Conservation (phyloP, 257 asterid species). For the Solanum acaule region DNA sequence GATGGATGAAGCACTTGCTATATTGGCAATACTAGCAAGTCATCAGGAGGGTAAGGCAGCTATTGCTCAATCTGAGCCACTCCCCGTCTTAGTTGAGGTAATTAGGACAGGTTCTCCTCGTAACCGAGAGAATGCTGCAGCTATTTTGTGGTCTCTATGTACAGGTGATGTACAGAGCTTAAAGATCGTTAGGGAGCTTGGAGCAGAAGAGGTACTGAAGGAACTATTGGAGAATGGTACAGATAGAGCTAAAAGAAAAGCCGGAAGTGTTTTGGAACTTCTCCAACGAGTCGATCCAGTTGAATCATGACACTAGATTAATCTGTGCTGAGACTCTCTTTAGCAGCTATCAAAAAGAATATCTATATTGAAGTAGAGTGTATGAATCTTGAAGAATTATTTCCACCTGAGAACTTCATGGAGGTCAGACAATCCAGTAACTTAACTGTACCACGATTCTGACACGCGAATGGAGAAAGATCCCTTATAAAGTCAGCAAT, state of each 20-base stretch:
- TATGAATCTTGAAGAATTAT: not conserved
- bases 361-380: not conserved
- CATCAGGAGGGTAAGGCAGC: conserved; percentile 82
- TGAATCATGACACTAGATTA: conserved; percentile 21
- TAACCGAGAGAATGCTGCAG: conserved; percentile 82
- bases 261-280: conserved; percentile 68
- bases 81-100: conserved; percentile 55
- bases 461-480: not conserved
- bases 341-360: not conserved
- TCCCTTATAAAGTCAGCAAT: not conserved
- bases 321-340: not conserved
- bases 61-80: conserved; percentile 59
- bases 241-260: conserved; percentile 90
- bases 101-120: conserved; percentile 81
- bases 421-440: not conserved
- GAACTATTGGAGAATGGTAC: conserved; percentile 79
- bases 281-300: conserved; percentile 45
- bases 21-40: conserved; percentile 80
- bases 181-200: conserved; percentile 55
- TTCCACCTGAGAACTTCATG: not conserved
- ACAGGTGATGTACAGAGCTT: conserved; percentile 41
- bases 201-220: conserved; percentile 77
- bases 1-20: conserved; percentile 91
- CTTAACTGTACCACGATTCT: not conserved
- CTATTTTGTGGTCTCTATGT: conserved; percentile 76